phyloP scores from a whole-genome alignment of 1,139 yeast species.

The Nadsonia commutata region DNA sequence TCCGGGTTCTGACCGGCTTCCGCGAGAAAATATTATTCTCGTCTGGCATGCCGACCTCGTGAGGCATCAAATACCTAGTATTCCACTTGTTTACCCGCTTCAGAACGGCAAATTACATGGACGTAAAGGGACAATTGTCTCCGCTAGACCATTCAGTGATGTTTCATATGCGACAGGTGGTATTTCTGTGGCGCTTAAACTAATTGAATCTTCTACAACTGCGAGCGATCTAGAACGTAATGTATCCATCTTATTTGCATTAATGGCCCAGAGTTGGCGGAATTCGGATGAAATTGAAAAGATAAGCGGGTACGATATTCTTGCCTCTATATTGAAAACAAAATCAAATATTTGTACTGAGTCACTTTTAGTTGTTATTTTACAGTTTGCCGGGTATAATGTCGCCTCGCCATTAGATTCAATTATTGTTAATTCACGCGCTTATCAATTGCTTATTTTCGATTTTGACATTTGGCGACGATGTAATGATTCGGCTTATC shows the following conservation, averaged over 20 bases:
- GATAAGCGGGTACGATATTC: conserved; percentile 29
- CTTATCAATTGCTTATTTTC: conserved; percentile 31
- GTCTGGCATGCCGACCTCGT: background rate
- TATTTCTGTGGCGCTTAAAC: conserved; percentile 19
- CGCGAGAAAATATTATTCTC: conserved; percentile 2
- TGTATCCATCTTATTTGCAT: conserved; percentile 21
- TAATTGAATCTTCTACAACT: conserved; percentile 22
- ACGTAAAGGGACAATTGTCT: conserved; percentile 9
- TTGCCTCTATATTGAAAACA: conserved; percentile 28
- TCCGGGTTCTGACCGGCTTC: conserved; percentile 1
- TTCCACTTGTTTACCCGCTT: conserved; percentile 8
- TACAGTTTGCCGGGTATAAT: conserved; percentile 34
- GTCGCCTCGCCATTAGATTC: conserved; percentile 25
- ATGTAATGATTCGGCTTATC: conserved; percentile 30
- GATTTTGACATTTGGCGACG: conserved; percentile 39
- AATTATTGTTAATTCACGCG: conserved; percentile 29
- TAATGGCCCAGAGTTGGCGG: conserved; percentile 21
- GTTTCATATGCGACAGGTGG: conserved; percentile 28
- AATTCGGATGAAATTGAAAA: conserved; percentile 27
- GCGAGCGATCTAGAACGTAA: conserved; percentile 15
- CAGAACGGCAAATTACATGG: conserved; percentile 10
- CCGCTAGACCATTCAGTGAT: conserved; percentile 16
- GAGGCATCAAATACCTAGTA: conserved; percentile 1
- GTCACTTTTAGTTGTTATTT: conserved; percentile 27
- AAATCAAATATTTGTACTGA: conserved; percentile 19